Base-by-base conservation (phyloP, 345 rosid genomes). In the Eucalyptus fibrosa region DNA sequence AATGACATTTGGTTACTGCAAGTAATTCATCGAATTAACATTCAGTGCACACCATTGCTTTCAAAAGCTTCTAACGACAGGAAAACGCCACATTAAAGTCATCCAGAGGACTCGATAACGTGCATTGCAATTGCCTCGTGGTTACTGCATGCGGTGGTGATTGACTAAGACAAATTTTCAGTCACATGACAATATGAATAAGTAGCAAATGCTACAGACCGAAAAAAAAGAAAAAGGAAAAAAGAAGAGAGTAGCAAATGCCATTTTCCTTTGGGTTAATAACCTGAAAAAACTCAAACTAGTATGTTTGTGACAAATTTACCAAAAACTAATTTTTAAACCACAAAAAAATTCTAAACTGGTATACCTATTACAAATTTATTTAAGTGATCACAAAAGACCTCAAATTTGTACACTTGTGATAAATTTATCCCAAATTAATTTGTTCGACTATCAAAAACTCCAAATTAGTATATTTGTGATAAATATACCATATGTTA, bases 311-410 rank as follows among this genome's bases (percentile, higher is more conserved):
- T 0, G 4, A 50, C 1, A 51, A 51, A 17, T 51, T 51, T 51
- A 51, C 0, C 4, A 17, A 51, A 51, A 51, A 17, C 1, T 51
- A 51, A 17, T 17, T 51, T 51, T 51, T 51, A 3, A 17, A 51
- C 0, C 4, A 17, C 8, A 17, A 3, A 17, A 15, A 51, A 3
- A 7, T 17, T 7, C 0, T 17, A 17, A 51, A 51, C 0, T 0
- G 4, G 2, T 51, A 51, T 51, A 51, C 8, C 0, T 7, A 51
- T 51, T 1, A 51, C 21, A 51, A 51, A 51, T 51, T 51, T 51
- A 17, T 1, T 1, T 17, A 51, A 17, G 21, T 51, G 21, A 51
- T 51, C 21, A 51, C 21, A 51, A 51, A 51, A 51, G 0, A 51
- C 4, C 4, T 0, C 0, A 51, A 51, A 51, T 51, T 51, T 0